These are phyloP conservation scores for Eucalyptus lansdowneana DNA, from an alignment of 345 rosid genomes.

Conservation along the genomic window DNA sequence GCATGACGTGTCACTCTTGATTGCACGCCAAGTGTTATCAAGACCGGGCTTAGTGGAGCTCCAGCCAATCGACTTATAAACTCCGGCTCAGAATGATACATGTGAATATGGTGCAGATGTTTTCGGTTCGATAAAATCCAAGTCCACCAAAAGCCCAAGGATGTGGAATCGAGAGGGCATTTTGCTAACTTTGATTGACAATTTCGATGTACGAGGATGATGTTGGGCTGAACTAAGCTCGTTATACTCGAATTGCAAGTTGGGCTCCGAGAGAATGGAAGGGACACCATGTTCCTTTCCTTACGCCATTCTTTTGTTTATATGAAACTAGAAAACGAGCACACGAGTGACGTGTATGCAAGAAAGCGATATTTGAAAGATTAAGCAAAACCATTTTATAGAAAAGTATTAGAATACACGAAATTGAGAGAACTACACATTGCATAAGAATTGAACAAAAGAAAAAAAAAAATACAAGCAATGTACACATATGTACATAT, in stretches of 20 bases:
- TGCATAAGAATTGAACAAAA: too few relatives aligned
- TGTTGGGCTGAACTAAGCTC: background rate
- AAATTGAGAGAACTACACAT: too few relatives aligned
- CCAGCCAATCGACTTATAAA: background rate
- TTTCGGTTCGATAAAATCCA: background rate
- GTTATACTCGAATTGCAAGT: too few relatives aligned
- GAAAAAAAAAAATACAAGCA: too few relatives aligned
- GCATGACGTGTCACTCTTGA: background rate
- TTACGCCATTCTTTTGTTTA: too few relatives aligned
- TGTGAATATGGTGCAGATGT: background rate
- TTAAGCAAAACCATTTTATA: background rate
- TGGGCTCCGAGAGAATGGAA: too few relatives aligned
- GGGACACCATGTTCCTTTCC: too few relatives aligned
- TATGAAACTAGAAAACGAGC: too few relatives aligned
- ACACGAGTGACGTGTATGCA: too few relatives aligned
- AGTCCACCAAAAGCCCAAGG: background rate
- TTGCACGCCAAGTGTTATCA: background rate
- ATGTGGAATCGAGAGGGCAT: background rate
- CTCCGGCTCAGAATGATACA: background rate
- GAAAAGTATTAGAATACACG: too few relatives aligned
- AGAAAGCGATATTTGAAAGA: too few relatives aligned
- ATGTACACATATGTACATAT: conserved; percentile 7
- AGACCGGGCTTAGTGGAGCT: background rate
- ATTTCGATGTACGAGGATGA: background rate
- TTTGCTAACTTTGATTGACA: background rate